Conservation (phyloP, 2,329 filamentous ascomycete genomes). For the Apiospora rasikravindrae region DNA sequence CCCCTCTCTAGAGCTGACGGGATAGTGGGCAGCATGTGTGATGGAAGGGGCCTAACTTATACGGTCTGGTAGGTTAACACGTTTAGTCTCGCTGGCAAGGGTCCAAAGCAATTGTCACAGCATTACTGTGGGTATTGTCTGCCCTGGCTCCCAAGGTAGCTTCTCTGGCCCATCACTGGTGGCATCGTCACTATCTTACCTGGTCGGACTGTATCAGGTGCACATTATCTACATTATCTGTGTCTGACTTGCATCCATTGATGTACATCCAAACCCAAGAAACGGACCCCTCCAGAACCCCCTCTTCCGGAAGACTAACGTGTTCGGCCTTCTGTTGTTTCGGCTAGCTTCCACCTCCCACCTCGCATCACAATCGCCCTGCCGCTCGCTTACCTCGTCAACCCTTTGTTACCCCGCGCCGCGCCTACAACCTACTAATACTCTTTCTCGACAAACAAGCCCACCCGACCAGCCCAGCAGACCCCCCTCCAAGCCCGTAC, state of each 20-base stretch:
- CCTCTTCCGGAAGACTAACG: neutral
- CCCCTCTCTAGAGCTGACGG: slow-evolving; percentile 7
- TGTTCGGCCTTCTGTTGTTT: neutral
- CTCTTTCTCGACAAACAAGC: slow-evolving; percentile 13
- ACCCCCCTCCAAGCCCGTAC: neutral
- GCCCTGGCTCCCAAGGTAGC: neutral
- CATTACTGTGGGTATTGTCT: slow-evolving; percentile 8
- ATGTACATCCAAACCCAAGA: neutral
- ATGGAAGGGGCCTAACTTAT: neutral
- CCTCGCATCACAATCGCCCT: slow-evolving; percentile 2
- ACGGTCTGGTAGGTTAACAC: neutral
- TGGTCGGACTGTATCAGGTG: neutral
- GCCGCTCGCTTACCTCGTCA: slow-evolving; percentile 17
- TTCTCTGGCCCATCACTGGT: neutral
- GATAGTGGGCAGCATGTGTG: neutral
- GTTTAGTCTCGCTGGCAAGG: neutral
- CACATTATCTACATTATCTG: neutral
- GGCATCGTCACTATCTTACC: neutral
- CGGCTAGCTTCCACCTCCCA: slow-evolving; percentile 1
- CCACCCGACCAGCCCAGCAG: slow-evolving; percentile 1
- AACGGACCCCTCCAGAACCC: neutral
- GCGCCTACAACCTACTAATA: slow-evolving; percentile 13
- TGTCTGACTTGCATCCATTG: neutral
- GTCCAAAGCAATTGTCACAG: neutral
- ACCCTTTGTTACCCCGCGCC: slow-evolving; percentile 12